Conservation (phyloP, 2,329 filamentous ascomycete species). For the Ampelomyces quisqualis region DNA sequence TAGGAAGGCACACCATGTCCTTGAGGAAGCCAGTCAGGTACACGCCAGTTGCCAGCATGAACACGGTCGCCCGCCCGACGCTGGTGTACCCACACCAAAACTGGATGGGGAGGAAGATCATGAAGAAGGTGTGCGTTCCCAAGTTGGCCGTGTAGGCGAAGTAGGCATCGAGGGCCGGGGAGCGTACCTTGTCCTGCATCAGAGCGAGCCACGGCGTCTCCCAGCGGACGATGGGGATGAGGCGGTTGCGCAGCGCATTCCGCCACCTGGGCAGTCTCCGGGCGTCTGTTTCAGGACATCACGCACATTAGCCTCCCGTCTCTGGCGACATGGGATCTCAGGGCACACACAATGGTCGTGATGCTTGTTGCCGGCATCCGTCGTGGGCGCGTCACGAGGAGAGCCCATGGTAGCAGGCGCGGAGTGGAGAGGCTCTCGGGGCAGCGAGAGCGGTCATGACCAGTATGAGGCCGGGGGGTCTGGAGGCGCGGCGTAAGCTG, state of each 20-base stretch:
- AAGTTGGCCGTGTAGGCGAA: constrained; percentile 96
- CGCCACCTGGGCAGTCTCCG: constrained; percentile 84
- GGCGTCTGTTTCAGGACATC: constrained; percentile 63
- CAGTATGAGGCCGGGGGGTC: constrained; percentile 3
- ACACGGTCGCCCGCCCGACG: constrained; percentile 70
- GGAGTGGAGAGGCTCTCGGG: constrained; percentile 8
- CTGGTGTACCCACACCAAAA: constrained; percentile 93
- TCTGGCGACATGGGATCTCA: constrained; percentile 4
- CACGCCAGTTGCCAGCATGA: constrained; percentile 68
- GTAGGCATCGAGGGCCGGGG: constrained; percentile 87
- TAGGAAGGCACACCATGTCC: constrained; percentile 87
- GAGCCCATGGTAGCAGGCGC: constrained; percentile 29
- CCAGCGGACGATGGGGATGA: constrained; percentile 86
- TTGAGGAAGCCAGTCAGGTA: constrained; percentile 83
- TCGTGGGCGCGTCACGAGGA: constrained; percentile 25
- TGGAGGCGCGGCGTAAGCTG: background rate
- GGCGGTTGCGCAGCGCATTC: constrained; percentile 75
- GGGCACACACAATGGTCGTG: constrained; percentile 59
- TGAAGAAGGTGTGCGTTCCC: constrained; percentile 98
- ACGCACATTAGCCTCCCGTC: constrained; percentile 17
- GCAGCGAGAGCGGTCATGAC: constrained; percentile 15
- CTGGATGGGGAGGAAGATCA: constrained; percentile 88
- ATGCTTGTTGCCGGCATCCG: constrained; percentile 76
- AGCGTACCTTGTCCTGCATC: constrained; percentile 77
- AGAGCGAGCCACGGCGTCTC: constrained; percentile 93